These are phyloP conservation scores for Talaromyces sp. DNA, from an alignment of 2,329 filamentous ascomycete genomes.

Conservation along the genomic window DNA sequence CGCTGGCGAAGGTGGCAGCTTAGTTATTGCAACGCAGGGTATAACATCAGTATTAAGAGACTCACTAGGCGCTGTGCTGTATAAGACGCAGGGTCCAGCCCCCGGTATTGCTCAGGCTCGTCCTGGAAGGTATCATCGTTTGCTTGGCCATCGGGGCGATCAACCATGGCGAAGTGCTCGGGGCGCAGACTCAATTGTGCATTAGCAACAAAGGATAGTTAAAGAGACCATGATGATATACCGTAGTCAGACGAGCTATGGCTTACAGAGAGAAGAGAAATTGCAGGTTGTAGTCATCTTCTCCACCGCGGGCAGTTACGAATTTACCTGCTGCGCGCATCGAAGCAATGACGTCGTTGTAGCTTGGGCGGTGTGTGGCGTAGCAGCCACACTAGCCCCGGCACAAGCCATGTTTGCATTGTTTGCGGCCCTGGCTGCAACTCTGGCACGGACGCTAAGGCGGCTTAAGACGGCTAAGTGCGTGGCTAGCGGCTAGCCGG, in stretches of 20 bases:
- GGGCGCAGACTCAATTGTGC: neutral
- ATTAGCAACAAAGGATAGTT: neutral
- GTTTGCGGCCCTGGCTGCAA: conserved; percentile 18
- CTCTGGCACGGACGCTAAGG: neutral
- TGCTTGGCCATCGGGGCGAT: conserved; percentile 6
- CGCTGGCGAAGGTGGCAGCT: conserved; percentile 34
- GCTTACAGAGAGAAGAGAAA: neutral
- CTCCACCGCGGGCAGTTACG: neutral
- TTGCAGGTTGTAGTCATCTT: neutral
- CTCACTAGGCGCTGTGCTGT: conserved; percentile 52
- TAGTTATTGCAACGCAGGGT: neutral
- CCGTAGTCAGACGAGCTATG: neutral
- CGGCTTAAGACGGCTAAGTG: neutral
- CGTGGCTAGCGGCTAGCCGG: neutral
- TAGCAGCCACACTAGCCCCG: conserved; percentile 6
- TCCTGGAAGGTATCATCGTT: conserved; percentile 10
- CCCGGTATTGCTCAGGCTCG: conserved; percentile 22
- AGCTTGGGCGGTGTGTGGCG: conserved; percentile 9
- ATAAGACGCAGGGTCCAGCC: conserved; percentile 47
- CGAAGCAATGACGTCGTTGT: conserved; percentile 27
- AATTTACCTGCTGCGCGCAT: neutral
- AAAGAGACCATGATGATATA: neutral
- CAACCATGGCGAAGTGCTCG: conserved; percentile 7
- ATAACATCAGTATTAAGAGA: conserved; percentile 14
- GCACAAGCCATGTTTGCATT: conserved; percentile 15